Base-by-base conservation (phyloP, 805 yeast genomes). In the Candida chilensis region DNA sequence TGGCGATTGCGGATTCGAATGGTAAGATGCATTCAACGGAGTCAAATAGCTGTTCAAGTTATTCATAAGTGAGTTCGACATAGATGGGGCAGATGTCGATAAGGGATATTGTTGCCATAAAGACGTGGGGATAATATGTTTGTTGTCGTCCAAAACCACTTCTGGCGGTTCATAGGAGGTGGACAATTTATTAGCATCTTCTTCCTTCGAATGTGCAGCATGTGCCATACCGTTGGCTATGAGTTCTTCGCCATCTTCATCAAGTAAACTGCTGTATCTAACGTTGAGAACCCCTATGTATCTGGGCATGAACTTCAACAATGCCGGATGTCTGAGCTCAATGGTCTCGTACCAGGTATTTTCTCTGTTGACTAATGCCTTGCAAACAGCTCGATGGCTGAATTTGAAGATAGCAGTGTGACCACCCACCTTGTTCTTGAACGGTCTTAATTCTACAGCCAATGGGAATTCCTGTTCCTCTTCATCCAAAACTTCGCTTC, bases 351-450 rank as follows among this genome's bases (percentile, higher is more conserved):
- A 92, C 81, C 95, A 88, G 37, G 65, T 57, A 54, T 92, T 85
- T 48, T 92, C 99, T 34, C 95, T 67, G 44, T 84, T 86, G 36
- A 87, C 85, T 36, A 94, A 62, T 1, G 92, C 92, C 53, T 92
- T 92, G 54, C 97, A 92, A 12, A 92, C 95, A 0, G 96, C 97
- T 35, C 84, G 66, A 41, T 78, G 83, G 4, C 94, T 81, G 49
- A 92, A 92, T 39, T 90, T 72, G 59, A 90, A 92, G 20, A 92
- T 87, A 2, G 96, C 96, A 0, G 96, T 90, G 50, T 92, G 99
- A 1, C 99, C 99, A 5, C 99, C 99, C 15, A 92, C 97, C 48
- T 84, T 87, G 49, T 92, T 87, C 33, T 79, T 78, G 56, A 88
- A 90, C 2, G 97, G 97, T 32, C 84, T 74, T 35, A 90, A 57